phyloP scores from a whole-genome alignment of 2,329 filamentous ascomycete species.

The Magnaporthales sp. region DNA sequence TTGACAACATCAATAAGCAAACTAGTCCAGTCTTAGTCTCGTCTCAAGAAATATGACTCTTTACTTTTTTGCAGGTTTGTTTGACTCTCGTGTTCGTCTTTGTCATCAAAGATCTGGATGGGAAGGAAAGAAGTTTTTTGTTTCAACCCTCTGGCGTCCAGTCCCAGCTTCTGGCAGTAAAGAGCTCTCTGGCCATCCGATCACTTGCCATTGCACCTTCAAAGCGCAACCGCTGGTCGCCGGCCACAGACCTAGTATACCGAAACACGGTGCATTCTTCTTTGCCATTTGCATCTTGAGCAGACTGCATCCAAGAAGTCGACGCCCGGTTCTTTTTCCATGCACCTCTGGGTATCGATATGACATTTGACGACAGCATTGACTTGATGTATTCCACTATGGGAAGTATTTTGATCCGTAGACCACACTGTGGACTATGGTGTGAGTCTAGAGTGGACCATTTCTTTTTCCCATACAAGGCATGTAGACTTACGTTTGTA shows the following conservation, averaged over 20 bases:
- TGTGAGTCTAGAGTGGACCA: neutral
- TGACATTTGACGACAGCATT: slow-evolving; percentile 39
- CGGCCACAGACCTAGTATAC: slow-evolving; percentile 41
- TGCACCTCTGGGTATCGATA: slow-evolving; percentile 32
- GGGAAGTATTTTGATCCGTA: slow-evolving; percentile 56
- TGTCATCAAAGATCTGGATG: no score
- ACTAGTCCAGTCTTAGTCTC: no score
- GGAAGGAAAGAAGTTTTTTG: no score
- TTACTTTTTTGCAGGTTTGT: no score
- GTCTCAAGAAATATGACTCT: no score
- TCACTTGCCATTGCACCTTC: slow-evolving; percentile 41
- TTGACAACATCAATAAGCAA: no score
- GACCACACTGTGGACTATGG: slow-evolving; percentile 41
- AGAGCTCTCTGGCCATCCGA: slow-evolving; percentile 41
- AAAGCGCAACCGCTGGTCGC: slow-evolving; percentile 39
- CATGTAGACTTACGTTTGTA: slow-evolving; percentile 38
- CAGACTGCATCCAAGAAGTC: slow-evolving; percentile 29
- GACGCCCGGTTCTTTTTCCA: slow-evolving; percentile 35
- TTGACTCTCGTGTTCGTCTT: no score
- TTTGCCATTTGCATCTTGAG: slow-evolving; percentile 7
- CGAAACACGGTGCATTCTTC: slow-evolving; percentile 25
- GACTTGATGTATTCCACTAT: slow-evolving; percentile 55
- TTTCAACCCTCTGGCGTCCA: slow-evolving; percentile 41
- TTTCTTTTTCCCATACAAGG: no score
- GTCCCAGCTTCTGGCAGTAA: slow-evolving; percentile 49